Base-by-base conservation (phyloP, 83 land plant genomes). In the Picea abies region DNA sequence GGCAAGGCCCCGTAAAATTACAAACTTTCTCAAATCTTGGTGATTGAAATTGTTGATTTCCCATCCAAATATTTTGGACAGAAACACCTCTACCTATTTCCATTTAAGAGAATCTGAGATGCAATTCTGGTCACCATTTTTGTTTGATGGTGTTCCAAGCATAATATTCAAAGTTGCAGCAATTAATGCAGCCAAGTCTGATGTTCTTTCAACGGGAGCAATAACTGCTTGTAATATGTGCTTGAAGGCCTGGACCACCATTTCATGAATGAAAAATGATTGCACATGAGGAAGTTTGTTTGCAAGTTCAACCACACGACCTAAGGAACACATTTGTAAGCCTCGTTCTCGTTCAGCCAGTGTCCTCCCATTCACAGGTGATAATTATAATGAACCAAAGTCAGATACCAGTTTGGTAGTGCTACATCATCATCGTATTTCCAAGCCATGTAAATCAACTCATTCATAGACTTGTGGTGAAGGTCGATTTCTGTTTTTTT, bases 361-460 rank as follows among this genome's bases (percentile, higher is more conserved):
- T 20, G 98, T 97, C 39, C 98, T 90, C 65, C 99, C 99, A 89
- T 95, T 98, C 79, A 97, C 98, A 8, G 99, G 99, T 63, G 99
- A 97, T 35, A 97, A 90, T 83, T 97, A 98, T 75, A 97, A 90
- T 32, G 99, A 97, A 32, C 94, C 98, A 91, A 95, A 97, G 86
- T 97, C 99, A 76, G 97, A 86, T 26, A 97, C 98, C 99, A 95
- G 82, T 97, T 97, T 69, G 99, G 97, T 23, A 97, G 91, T 1
- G 99, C 98, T 66, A 95, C 90, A 68, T 97, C 99, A 78, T 89
- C 93, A 84, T 94, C 95, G 78, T 92, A 95, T 49, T 88, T 88
- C 22, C 92, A 89, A n/a, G 93, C 95, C 89, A 94, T 92, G 62
- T 91, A 92, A 77, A 88, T 86, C 49, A 97, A 92, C 87, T 95